Conservation (phyloP, 192 early-diverging fungal genomes). For the Backusella mclennaniae region DNA sequence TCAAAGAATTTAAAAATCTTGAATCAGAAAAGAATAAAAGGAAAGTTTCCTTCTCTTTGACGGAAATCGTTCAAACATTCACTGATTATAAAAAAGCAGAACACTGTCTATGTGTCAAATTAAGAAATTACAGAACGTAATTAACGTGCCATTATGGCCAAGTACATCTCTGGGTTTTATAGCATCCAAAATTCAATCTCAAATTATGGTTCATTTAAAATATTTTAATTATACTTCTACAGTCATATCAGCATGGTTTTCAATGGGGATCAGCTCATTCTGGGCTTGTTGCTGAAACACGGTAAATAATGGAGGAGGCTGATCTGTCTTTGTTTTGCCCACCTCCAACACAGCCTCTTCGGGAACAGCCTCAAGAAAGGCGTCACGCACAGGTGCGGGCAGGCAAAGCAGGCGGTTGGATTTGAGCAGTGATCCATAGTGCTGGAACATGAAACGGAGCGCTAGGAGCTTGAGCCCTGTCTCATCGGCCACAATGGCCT, state of each 20-base stretch:
- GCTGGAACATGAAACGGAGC: slow-evolving; percentile 49
- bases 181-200: neutral
- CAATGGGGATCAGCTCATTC: neutral
- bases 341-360: slow-evolving; percentile 49
- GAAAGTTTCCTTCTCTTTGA: slow-evolving; percentile 23
- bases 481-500: slow-evolving; percentile 51
- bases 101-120: slow-evolving; percentile 34
- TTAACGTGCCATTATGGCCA: neutral
- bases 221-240: slow-evolving; percentile 8
- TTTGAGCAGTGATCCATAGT: slow-evolving; percentile 53
- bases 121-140: neutral
- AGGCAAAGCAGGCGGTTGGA: slow-evolving; percentile 47
- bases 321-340: neutral
- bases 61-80: slow-evolving; percentile 20
- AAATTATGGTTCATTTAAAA: neutral
- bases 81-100: neutral
- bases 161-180: neutral
- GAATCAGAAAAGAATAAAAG: neutral
- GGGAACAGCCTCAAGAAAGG: slow-evolving; percentile 50
- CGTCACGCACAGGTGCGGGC: slow-evolving; percentile 32
- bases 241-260: slow-evolving; percentile 5
- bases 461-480: slow-evolving; percentile 48
- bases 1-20: neutral
- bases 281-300: neutral
- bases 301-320: neutral